Evolutionary conservation across 768 basidiomycete genomes (phyloP).

Genomic region (Hemileccinum rubropunctum): DNA sequence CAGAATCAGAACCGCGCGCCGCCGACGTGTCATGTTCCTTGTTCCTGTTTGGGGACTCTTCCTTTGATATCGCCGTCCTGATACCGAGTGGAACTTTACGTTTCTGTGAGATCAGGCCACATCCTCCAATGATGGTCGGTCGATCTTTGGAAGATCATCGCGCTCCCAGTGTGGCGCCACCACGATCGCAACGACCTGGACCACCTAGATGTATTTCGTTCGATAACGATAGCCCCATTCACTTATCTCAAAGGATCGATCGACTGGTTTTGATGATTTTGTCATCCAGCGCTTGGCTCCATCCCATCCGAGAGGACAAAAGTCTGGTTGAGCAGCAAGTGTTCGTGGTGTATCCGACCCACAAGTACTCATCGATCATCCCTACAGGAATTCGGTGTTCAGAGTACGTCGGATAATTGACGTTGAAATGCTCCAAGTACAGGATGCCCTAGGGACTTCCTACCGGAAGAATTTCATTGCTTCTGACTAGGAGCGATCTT

Average conservation of each 20-base stretch:
- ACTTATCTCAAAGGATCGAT: conserved; percentile 2
- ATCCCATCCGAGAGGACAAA: background rate
- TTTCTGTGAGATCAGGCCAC: background rate
- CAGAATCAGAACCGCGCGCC: background rate
- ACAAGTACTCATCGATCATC: background rate
- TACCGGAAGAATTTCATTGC: background rate
- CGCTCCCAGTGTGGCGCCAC: background rate
- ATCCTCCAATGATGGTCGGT: conserved; percentile 3
- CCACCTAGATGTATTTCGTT: background rate
- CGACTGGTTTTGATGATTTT: background rate
- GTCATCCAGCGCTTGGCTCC: background rate
- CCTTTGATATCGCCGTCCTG: conserved; percentile 1
- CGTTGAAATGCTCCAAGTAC: background rate
- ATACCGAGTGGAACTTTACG: conserved; percentile 2
- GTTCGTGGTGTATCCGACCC: background rate
- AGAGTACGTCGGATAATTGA: background rate
- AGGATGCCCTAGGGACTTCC: background rate
- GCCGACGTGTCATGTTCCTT: background rate
- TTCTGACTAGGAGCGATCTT: background rate
- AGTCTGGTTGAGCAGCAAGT: background rate
- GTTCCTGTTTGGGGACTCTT: conserved; percentile 1
- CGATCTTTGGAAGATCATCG: conserved; percentile 10
- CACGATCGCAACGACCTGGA: conserved; percentile 1
- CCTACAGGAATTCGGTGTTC: background rate
- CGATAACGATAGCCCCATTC: background rate